These are phyloP conservation scores for Colletotrichum aenigma DNA, from an alignment of 2,329 filamentous ascomycete genomes.

Conservation along the genomic window DNA sequence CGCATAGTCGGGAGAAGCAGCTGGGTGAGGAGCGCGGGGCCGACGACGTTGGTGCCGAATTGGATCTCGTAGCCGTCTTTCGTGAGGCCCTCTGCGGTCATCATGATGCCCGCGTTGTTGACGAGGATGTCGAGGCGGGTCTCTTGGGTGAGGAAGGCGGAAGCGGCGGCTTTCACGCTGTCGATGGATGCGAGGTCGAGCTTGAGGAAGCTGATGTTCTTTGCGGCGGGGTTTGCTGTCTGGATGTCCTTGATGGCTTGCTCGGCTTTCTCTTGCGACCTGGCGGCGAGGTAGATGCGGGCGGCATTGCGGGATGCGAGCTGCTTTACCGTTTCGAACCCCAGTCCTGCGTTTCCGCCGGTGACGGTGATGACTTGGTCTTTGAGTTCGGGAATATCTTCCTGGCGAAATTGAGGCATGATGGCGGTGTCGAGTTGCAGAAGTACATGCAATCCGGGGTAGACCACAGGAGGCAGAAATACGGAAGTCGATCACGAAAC, in stretches of 20 bases:
- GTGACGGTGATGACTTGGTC: conserved; percentile 57
- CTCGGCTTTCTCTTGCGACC: conserved; percentile 46
- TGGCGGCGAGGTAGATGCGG: conserved; percentile 58
- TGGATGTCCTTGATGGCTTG: conserved; percentile 37
- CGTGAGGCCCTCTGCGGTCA: conserved; percentile 35
- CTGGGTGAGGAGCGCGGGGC: conserved; percentile 47
- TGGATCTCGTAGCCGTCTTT: conserved; percentile 51
- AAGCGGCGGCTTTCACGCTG: conserved; percentile 44
- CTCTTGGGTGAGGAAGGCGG: conserved; percentile 34
- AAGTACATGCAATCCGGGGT: neutral
- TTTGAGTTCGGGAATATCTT: conserved; percentile 46
- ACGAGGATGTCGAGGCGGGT: conserved; percentile 47
- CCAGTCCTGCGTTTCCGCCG: conserved; percentile 39
- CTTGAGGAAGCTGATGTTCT: conserved; percentile 34
- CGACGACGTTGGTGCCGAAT: conserved; percentile 53
- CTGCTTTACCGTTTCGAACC: neutral
- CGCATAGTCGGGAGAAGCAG: conserved; percentile 34
- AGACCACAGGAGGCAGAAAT: fast-evolving
- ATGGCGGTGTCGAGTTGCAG: neutral
- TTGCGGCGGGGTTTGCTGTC: neutral
- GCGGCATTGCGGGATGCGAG: conserved; percentile 44
- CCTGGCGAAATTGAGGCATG: neutral
- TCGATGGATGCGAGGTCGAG: conserved; percentile 48
- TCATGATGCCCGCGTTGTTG: conserved; percentile 50
- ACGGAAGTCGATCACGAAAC: neutral